A percentile compares a stretch with the other conserved stretches of the same genome.
These are phyloP conservation scores for Pythium diclinum DNA, from an alignment of 352 stramenopile genomes.

Conservation along the genomic window DNA sequence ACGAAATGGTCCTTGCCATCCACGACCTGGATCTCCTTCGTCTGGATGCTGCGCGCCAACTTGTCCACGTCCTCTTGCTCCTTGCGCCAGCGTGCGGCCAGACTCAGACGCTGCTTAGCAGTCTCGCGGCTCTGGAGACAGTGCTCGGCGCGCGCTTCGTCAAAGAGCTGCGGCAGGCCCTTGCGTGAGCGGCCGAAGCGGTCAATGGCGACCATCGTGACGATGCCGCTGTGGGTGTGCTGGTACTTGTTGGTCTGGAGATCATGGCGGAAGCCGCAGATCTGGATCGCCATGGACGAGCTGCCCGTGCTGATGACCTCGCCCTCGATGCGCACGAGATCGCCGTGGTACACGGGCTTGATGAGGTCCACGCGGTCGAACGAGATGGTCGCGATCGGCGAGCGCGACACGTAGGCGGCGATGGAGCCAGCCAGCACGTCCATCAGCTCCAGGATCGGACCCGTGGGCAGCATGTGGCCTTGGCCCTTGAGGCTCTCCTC, in stretches of 20 bases:
- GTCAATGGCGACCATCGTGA: constrained; percentile 35
- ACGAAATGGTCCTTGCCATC: constrained; percentile 22
- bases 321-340: constrained; percentile 35
- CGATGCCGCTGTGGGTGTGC: constrained; percentile 33
- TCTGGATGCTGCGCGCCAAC: constrained; percentile 10
- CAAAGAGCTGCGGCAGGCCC: constrained; percentile 29
- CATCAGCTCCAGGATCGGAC: constrained; percentile 35
- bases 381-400: constrained; percentile 30
- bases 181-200: constrained; percentile 22
- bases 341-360: constrained; percentile 35
- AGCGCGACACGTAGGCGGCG: constrained; percentile 21
- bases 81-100: constrained; percentile 27
- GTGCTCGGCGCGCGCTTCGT: constrained; percentile 12
- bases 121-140: constrained; percentile 22
- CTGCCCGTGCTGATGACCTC: constrained; percentile 30
- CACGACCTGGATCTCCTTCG: constrained; percentile 21
- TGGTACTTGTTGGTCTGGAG: constrained; percentile 26
- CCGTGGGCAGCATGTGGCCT: constrained; percentile 29
- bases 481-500: constrained; percentile 31
- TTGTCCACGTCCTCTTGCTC: constrained; percentile 30
- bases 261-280: constrained; percentile 30
- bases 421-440: constrained; percentile 34
- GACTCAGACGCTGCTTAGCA: constrained; percentile 22
- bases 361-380: constrained; percentile 35
- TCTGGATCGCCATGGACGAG: constrained; percentile 33